Percentiles rank a stretch among this genome's conserved stretches.
phyloP scores from a whole-genome alignment of 805 yeast species.

The Jamesozyma gamospora region DNA sequence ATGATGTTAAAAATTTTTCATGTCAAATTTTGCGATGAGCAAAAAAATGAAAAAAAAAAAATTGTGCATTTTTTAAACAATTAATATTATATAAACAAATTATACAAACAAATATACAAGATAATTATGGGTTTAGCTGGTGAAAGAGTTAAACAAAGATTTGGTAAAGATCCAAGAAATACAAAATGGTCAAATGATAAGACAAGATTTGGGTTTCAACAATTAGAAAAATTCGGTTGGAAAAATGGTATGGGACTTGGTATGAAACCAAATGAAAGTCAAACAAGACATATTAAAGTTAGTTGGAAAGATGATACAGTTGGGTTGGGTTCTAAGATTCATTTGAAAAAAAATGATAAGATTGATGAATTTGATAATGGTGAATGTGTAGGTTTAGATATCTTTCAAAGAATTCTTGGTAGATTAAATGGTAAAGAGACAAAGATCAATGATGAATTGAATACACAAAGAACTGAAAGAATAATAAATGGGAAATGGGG shows the following conservation, averaged over 20 bases:
- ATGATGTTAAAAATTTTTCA: no score
- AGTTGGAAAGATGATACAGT: slow-evolving; percentile 67
- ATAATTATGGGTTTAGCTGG: slow-evolving; percentile 80
- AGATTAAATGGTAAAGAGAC: slow-evolving; percentile 80
- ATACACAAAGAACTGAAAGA: slow-evolving; percentile 54
- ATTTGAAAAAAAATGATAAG: slow-evolving; percentile 38
- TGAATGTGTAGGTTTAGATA: slow-evolving; percentile 85
- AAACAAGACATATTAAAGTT: slow-evolving; percentile 77
- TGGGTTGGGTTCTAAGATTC: slow-evolving; percentile 80
- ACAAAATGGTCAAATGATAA: slow-evolving; percentile 89
- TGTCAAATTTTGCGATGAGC: no score
- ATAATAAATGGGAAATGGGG: slow-evolving; percentile 85
- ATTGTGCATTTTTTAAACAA: no score
- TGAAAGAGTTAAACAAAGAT: slow-evolving; percentile 65
- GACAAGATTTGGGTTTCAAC: slow-evolving; percentile 77
- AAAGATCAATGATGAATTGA: slow-evolving; percentile 52
- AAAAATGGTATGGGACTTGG: slow-evolving; percentile 87
- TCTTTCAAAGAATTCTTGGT: slow-evolving; percentile 83
- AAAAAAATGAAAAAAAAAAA: no score
- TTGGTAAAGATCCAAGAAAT: slow-evolving; percentile 89
- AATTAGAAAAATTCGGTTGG: slow-evolving; percentile 82
- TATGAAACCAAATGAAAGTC: slow-evolving; percentile 33
- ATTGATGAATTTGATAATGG: slow-evolving; percentile 67
- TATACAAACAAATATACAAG: no score
- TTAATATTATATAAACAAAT: no score